Percentiles rank a stretch among this genome's conserved stretches.
phyloP scores from a whole-genome alignment of 2,329 filamentous ascomycete genomes.

The Hypoxylon sp. region DNA sequence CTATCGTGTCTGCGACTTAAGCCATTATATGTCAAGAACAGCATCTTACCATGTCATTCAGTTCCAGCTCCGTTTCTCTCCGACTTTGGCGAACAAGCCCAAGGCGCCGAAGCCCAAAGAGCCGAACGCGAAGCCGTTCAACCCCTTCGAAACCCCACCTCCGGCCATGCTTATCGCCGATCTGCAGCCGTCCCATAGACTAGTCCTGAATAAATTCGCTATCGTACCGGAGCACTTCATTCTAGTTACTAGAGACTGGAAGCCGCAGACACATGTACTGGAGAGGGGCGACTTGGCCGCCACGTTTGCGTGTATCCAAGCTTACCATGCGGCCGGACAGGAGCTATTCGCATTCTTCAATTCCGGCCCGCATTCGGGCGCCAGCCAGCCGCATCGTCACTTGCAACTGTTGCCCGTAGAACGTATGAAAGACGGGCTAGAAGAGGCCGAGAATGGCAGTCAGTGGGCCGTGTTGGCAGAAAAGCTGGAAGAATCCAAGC shows the following conservation, averaged over 20 bases:
- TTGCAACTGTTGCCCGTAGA: conserved; percentile 74
- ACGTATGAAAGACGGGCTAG: conserved; percentile 65
- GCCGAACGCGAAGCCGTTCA: conserved; percentile 54
- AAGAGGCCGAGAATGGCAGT: conserved; percentile 31
- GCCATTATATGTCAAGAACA: neutral
- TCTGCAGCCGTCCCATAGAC: conserved; percentile 63
- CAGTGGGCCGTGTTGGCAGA: conserved; percentile 62
- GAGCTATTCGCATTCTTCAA: conserved; percentile 75
- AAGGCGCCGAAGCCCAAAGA: conserved; percentile 54
- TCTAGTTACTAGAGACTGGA: conserved; percentile 69
- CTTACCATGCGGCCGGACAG: conserved; percentile 52
- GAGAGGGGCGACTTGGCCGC: conserved; percentile 67
- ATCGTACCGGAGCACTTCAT: conserved; percentile 76
- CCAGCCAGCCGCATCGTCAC: conserved; percentile 76
- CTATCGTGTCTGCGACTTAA: neutral
- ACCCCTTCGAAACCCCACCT: conserved; percentile 71
- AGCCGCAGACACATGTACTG: conserved; percentile 70
- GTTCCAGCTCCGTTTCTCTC: conserved; percentile 79
- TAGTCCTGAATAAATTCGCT: conserved; percentile 80
- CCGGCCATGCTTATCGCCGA: conserved; percentile 61
- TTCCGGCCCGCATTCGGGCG: conserved; percentile 71
- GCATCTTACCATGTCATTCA: conserved; percentile 45
- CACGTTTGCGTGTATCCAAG: conserved; percentile 67
- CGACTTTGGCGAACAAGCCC: conserved; percentile 72
- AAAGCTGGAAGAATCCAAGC: conserved; percentile 38